Evolutionary conservation across 2,329 filamentous ascomycete genomes (phyloP).

Genomic region (Exophiala phaeomuriformis): DNA sequence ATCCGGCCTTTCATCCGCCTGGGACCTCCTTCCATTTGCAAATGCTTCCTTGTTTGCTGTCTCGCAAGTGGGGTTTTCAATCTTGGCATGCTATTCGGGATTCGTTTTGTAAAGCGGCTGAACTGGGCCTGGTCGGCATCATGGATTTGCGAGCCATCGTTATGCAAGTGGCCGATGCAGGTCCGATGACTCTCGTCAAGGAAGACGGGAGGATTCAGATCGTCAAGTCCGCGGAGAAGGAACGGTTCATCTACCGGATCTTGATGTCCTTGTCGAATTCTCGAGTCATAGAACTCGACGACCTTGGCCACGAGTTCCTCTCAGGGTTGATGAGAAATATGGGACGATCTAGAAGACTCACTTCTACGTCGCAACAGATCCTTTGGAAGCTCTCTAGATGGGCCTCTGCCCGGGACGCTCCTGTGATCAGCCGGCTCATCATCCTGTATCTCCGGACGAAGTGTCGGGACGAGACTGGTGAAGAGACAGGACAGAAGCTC

Average conservation of each 20-base stretch:
- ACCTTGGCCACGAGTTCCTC: conserved; percentile 10
- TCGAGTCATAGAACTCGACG: conserved; percentile 6
- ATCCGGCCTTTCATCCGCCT: conserved; percentile 21
- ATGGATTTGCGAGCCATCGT: conserved; percentile 13
- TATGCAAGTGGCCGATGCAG: not conserved
- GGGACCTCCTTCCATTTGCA: conserved; percentile 17
- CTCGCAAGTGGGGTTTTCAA: conserved; percentile 4
- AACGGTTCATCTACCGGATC: not conserved
- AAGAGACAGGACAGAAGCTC: conserved; percentile 3
- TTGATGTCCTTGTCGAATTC: conserved; percentile 11
- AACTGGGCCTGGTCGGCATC: conserved; percentile 19
- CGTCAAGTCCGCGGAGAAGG: not conserved
- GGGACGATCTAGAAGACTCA: not conserved
- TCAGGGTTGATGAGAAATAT: conserved; percentile 11
- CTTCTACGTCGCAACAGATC: not conserved
- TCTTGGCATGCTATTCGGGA: conserved; percentile 10
- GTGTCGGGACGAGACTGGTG: not conserved
- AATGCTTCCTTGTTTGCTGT: conserved; percentile 4
- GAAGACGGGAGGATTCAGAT: conserved; percentile 2
- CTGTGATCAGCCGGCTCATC: conserved; percentile 7
- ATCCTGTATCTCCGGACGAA: not conserved
- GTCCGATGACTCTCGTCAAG: not conserved
- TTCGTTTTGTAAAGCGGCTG: conserved; percentile 14
- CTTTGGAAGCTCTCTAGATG: conserved; percentile 10
- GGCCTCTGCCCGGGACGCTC: conserved; percentile 4